A percentile compares a stretch with the other conserved stretches of the same genome.
These are phyloP conservation scores for Fusarium sp. DNA, from an alignment of 2,329 filamentous ascomycete genomes.

Conservation along the genomic window DNA sequence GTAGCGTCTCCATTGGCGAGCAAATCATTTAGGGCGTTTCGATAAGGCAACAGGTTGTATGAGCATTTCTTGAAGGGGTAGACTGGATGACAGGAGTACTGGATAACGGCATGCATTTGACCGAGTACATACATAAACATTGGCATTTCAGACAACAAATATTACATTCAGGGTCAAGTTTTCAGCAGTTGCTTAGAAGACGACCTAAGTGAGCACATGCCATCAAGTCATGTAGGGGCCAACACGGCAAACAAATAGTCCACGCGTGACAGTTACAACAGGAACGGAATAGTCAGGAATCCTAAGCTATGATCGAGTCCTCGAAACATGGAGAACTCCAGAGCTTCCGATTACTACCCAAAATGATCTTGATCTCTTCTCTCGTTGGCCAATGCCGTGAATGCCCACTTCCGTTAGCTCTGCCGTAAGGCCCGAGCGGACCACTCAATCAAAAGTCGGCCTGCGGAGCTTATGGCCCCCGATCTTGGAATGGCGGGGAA, in stretches of 20 bases:
- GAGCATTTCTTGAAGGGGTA: constrained; percentile 34
- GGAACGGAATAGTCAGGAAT: not conserved
- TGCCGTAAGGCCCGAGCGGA: constrained; percentile 28
- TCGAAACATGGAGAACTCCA: not conserved
- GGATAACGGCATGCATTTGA: constrained; percentile 27
- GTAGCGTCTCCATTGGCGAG: constrained; percentile 53
- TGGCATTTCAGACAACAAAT: constrained; percentile 5
- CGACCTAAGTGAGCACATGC: not conserved
- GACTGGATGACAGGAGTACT: constrained; percentile 30
- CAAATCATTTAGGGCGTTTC: constrained; percentile 56
- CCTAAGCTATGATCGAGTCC: not conserved
- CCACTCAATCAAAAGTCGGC: constrained; percentile 33
- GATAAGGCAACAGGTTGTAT: constrained; percentile 44
- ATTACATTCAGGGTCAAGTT: not conserved
- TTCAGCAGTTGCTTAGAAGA: not conserved
- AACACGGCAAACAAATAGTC: not conserved
- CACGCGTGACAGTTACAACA: not conserved
- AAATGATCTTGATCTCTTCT: constrained; percentile 28
- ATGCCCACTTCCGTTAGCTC: constrained; percentile 20
- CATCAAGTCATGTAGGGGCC: not conserved
- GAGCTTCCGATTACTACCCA: constrained; percentile 16
- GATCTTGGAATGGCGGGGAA: constrained; percentile 51
- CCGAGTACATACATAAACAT: constrained; percentile 24
- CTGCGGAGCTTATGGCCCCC: constrained; percentile 41
- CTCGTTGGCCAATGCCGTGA: constrained; percentile 34